phyloP scores from a whole-genome alignment of 2,329 filamentous ascomycete species.

The Fusarium continuum region DNA sequence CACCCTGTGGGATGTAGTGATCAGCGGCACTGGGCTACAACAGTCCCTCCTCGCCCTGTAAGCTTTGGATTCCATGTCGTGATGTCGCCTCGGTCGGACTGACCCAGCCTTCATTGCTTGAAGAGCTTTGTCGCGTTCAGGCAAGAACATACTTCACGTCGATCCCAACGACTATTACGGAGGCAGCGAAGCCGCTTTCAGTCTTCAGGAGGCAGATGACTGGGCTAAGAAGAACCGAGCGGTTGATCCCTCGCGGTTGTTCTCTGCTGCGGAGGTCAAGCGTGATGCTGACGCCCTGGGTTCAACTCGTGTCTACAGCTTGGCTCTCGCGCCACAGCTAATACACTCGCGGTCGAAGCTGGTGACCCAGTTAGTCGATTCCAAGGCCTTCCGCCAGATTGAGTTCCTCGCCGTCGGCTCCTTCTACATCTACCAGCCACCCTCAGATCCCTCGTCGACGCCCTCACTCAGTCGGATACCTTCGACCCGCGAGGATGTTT shows the following conservation, averaged over 20 bases:
- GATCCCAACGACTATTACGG: slow-evolving; percentile 92
- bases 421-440: slow-evolving; percentile 78
- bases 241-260: slow-evolving; percentile 35
- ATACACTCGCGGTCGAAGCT: slow-evolving; percentile 85
- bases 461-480: slow-evolving; percentile 75
- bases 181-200: slow-evolving; percentile 84
- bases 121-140: slow-evolving; percentile 91
- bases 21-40: slow-evolving; percentile 79
- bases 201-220: slow-evolving; percentile 79
- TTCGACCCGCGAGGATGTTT: slow-evolving; percentile 90
- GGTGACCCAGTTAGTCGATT: slow-evolving; percentile 84
- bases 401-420: slow-evolving; percentile 94
- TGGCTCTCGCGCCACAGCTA: slow-evolving; percentile 85
- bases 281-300: slow-evolving; percentile 58
- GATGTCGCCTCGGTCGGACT: slow-evolving; percentile 46
- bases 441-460: slow-evolving; percentile 42
- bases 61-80: slow-evolving; percentile 53
- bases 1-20: slow-evolving; percentile 80
- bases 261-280: slow-evolving; percentile 48
- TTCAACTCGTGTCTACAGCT: slow-evolving; percentile 78
- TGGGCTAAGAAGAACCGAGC: slow-evolving; percentile 66
- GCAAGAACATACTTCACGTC: slow-evolving; percentile 90
- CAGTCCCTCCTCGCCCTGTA: slow-evolving; percentile 84
- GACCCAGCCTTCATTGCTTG: slow-evolving; percentile 44
- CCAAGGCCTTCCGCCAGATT: slow-evolving; percentile 85